These are phyloP conservation scores for Annulohypoxylon maeteangense DNA, from an alignment of 495 filamentous ascomycete genomes.

Conservation along the genomic window DNA sequence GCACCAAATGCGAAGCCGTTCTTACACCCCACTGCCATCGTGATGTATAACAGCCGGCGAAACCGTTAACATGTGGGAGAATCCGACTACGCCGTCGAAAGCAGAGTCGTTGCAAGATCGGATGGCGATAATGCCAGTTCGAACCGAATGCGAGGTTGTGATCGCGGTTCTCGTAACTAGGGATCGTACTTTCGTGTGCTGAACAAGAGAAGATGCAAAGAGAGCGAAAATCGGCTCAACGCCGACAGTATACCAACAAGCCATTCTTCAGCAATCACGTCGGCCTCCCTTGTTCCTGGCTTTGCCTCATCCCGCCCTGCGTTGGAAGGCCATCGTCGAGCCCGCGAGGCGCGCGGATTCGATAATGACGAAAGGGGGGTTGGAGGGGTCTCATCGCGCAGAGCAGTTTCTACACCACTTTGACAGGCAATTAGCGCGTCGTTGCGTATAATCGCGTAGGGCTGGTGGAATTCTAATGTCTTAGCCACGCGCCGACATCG, in stretches of 20 bases:
- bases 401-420: not conserved
- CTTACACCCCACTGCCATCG: slow-evolving; percentile 31
- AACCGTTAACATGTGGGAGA: slow-evolving; percentile 22
- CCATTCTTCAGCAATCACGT: slow-evolving; percentile 37
- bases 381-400: slow-evolving; percentile 34
- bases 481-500: slow-evolving; percentile 40
- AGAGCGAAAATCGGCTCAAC: slow-evolving; percentile 16
- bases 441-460: slow-evolving; percentile 5
- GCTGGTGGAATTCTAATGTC: slow-evolving; percentile 45
- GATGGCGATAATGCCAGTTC: not conserved
- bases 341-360: slow-evolving; percentile 28
- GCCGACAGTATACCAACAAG: slow-evolving; percentile 22
- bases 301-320: slow-evolving; percentile 29
- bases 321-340: slow-evolving; percentile 22
- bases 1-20: slow-evolving; percentile 22
- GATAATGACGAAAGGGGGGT: slow-evolving; percentile 43
- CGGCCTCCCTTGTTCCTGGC: slow-evolving; percentile 36
- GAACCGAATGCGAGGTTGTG: slow-evolving; percentile 12
- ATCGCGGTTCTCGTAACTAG: not conserved
- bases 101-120: not conserved
- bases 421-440: slow-evolving; percentile 2
- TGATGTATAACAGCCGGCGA: slow-evolving; percentile 28
- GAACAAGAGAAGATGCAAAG: slow-evolving; percentile 29
- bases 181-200: slow-evolving; percentile 12
- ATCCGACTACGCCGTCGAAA: not conserved